A percentile compares a stretch with the other conserved stretches of the same genome.
These are phyloP conservation scores for Pisolithus tinctorius DNA, from an alignment of 768 basidiomycete species.

Conservation along the genomic window DNA sequence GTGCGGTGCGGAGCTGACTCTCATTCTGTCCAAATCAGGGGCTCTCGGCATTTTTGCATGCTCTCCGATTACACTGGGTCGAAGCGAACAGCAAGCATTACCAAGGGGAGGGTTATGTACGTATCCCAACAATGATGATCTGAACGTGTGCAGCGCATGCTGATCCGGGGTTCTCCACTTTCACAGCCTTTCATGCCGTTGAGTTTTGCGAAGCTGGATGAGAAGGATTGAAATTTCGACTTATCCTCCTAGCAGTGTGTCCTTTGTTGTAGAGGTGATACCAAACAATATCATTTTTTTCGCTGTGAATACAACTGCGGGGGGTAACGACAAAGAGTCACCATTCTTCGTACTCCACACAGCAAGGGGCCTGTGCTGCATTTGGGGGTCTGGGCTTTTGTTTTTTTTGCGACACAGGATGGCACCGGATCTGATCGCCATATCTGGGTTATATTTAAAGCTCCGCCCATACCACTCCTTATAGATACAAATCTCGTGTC, in stretches of 20 bases:
- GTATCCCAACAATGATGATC: slow-evolving; percentile 27
- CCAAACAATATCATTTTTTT: slow-evolving; percentile 4
- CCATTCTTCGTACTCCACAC: neutral
- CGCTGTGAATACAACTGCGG: neutral
- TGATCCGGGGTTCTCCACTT: slow-evolving; percentile 14
- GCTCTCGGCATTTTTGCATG: slow-evolving; percentile 92
- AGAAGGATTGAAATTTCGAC: slow-evolving; percentile 25
- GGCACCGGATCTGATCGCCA: neutral
- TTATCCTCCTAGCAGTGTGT: slow-evolving; percentile 12
- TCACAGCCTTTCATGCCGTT: slow-evolving; percentile 43
- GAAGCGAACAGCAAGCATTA: slow-evolving; percentile 97
- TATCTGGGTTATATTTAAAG: slow-evolving; percentile 21
- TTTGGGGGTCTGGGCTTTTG: neutral
- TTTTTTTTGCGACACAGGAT: slow-evolving; percentile 2
- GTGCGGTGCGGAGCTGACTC: slow-evolving; percentile 6
- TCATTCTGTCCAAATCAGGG: slow-evolving; percentile 44
- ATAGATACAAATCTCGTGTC: slow-evolving; percentile 8
- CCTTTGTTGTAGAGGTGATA: slow-evolving; percentile 13
- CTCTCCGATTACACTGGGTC: slow-evolving; percentile 95
- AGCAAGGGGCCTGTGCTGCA: neutral
- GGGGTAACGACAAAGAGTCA: neutral
- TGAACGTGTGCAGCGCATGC: slow-evolving; percentile 20
- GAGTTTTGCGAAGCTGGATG: slow-evolving; percentile 39
- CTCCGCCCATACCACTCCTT: slow-evolving; percentile 18
- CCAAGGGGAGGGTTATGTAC: slow-evolving; percentile 82